Percentiles rank a stretch among this genome's conserved stretches.
Evolutionary conservation across 345 rosid genomes (phyloP).

Genomic region (Lagerstroemia speciosa): DNA sequence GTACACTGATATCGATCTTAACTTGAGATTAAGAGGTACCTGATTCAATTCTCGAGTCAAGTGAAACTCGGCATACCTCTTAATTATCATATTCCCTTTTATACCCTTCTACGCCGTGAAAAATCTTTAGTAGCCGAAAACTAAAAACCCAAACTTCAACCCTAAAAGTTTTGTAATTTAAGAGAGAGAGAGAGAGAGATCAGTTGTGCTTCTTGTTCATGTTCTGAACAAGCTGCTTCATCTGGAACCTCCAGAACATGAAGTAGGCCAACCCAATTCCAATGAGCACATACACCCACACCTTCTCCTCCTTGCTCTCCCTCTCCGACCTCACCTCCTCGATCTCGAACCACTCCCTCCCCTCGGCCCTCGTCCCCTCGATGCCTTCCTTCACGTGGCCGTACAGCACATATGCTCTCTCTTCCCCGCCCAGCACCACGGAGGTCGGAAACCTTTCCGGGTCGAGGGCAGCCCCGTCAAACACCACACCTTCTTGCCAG

Average conservation of each 20-base stretch:
- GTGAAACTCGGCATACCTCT: too few relatives aligned
- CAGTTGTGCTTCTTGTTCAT: slow-evolving; percentile 41
- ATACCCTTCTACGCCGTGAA: too few relatives aligned
- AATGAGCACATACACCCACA: slow-evolving; percentile 51
- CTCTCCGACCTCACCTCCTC: slow-evolving; percentile 47
- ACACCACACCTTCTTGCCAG: slow-evolving; percentile 69
- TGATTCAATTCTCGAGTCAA: too few relatives aligned
- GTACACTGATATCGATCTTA: too few relatives aligned
- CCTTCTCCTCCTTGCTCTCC: slow-evolving; percentile 40
- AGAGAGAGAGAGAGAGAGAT: slow-evolving; percentile 9
- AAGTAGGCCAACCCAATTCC: slow-evolving; percentile 77
- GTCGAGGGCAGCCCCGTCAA: slow-evolving; percentile 59
- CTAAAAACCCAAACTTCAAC: too few relatives aligned
- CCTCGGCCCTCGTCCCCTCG: slow-evolving; percentile 17
- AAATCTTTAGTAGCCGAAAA: too few relatives aligned
- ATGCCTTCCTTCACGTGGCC: slow-evolving; percentile 52
- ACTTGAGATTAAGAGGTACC: too few relatives aligned
- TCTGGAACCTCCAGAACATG: slow-evolving; percentile 64
- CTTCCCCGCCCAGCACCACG: slow-evolving; percentile 47
- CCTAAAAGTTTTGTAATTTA: too few relatives aligned
- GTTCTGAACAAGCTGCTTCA: slow-evolving; percentile 51
- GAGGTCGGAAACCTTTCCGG: slow-evolving; percentile 45
- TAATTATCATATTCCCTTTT: too few relatives aligned
- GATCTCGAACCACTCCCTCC: slow-evolving; percentile 41
- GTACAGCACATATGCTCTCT: slow-evolving; percentile 64